Evolutionary conservation across 2,329 filamentous ascomycete genomes (phyloP).

Genomic region (Trichoderma gracile): DNA sequence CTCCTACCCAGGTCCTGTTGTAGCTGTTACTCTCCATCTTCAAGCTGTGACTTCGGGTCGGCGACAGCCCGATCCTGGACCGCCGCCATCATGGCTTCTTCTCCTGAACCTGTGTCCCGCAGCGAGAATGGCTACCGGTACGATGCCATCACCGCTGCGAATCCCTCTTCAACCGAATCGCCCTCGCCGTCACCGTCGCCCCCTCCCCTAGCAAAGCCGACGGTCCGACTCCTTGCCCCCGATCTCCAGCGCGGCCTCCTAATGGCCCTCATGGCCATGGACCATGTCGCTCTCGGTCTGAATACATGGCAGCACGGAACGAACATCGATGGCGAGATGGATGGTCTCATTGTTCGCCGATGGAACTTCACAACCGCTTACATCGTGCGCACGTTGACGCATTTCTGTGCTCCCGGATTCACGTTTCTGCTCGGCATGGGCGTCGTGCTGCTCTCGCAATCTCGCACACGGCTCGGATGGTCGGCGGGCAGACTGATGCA

Average conservation of each 20-base stretch:
- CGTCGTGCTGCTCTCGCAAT: slow-evolving; percentile 47
- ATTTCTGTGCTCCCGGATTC: slow-evolving; percentile 50
- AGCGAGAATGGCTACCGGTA: slow-evolving; percentile 28
- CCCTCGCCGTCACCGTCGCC: not conserved
- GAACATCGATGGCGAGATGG: slow-evolving; percentile 39
- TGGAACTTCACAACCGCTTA: slow-evolving; percentile 45
- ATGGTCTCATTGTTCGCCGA: slow-evolving; percentile 37
- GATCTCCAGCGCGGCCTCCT: slow-evolving; percentile 48
- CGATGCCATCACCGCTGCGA: slow-evolving; percentile 16
- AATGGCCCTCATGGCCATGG: slow-evolving; percentile 49
- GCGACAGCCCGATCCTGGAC: not conserved
- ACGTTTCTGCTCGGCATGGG: slow-evolving; percentile 50
- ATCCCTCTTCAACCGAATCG: not conserved
- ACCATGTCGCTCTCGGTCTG: slow-evolving; percentile 45
- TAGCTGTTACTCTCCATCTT: not conserved
- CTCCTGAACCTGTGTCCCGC: not conserved
- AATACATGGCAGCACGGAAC: slow-evolving; percentile 46
- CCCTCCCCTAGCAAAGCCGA: not conserved
- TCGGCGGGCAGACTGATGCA: slow-evolving; percentile 36
- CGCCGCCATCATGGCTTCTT: slow-evolving; percentile 5
- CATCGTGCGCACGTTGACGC: slow-evolving; percentile 45
- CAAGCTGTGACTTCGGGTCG: not conserved
- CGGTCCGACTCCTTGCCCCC: slow-evolving; percentile 43
- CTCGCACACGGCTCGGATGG: slow-evolving; percentile 45
- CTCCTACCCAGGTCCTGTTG: not conserved